Evolutionary conservation across 1,284 basidiomycete genomes (phyloP).

Genomic region (Leccinum griseonigrum): DNA sequence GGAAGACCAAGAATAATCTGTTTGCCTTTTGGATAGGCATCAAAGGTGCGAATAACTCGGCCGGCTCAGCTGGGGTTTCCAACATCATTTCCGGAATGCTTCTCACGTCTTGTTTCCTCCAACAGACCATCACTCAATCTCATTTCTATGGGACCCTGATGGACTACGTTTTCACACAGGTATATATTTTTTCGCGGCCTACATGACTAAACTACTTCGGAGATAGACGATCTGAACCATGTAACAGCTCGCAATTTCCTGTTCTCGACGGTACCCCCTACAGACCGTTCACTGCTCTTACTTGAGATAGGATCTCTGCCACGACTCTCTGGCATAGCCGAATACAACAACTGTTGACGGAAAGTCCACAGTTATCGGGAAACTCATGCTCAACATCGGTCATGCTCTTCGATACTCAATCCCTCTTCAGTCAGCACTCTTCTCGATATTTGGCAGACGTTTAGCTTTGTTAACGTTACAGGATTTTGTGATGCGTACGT

Average conservation of each 20-base stretch:
- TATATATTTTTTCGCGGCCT: slow-evolving; percentile 16
- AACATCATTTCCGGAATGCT: neutral
- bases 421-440: slow-evolving; percentile 52
- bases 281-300: slow-evolving; percentile 54
- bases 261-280: slow-evolving; percentile 65
- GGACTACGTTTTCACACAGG: slow-evolving; percentile 54
- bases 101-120: neutral
- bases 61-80: slow-evolving; percentile 43
- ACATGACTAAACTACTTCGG: slow-evolving; percentile 3
- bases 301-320: slow-evolving; percentile 35
- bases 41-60: slow-evolving; percentile 11
- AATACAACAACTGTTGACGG: slow-evolving; percentile 51
- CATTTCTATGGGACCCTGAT: slow-evolving; percentile 53
- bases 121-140: slow-evolving; percentile 48
- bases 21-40: too few species aligned
- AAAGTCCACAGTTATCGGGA: slow-evolving; percentile 41
- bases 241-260: slow-evolving; percentile 60
- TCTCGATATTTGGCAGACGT: slow-evolving; percentile 47
- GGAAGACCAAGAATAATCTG: too few species aligned
- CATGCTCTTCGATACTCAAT: slow-evolving; percentile 54
- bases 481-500: slow-evolving; percentile 60
- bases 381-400: slow-evolving; percentile 44
- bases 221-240: slow-evolving; percentile 54
- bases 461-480: slow-evolving; percentile 57
- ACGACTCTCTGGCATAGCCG: slow-evolving; percentile 34